Evolutionary conservation across 192 early-diverging fungal genomes (phyloP).

Genomic region (Backusella circina): DNA sequence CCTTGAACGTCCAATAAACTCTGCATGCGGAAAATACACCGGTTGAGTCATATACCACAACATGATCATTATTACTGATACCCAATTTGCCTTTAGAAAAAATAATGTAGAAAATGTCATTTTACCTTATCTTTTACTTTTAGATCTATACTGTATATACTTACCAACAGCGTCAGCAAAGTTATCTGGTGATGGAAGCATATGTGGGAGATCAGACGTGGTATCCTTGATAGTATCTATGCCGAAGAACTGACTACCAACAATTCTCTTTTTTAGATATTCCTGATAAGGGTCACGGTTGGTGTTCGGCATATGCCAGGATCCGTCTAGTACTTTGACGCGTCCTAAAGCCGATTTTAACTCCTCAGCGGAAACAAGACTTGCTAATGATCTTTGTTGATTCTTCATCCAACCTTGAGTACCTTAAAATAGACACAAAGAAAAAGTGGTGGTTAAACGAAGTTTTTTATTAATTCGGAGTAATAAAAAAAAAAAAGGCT

Average conservation of each 20-base stretch:
- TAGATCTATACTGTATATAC: conserved; percentile 10
- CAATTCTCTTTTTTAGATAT: conserved; percentile 56
- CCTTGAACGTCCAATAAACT: conserved; percentile 94
- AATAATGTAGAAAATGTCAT: neutral
- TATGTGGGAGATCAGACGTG: conserved; percentile 75
- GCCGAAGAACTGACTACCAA: conserved; percentile 83
- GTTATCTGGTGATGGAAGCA: conserved; percentile 72
- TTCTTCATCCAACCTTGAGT: neutral
- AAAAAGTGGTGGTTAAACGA: neutral
- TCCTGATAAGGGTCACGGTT: conserved; percentile 68
- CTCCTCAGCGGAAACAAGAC: conserved; percentile 16
- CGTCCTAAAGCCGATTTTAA: conserved; percentile 18
- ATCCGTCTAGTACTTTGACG: conserved; percentile 83
- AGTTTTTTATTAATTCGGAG: neutral
- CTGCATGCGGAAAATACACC: conserved; percentile 82
- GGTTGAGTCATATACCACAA: conserved; percentile 86
- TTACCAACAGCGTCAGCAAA: conserved; percentile 74
- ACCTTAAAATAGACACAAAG: neutral
- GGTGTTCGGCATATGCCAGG: conserved; percentile 85
- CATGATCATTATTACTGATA: conserved; percentile 75
- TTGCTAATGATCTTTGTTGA: conserved; percentile 15
- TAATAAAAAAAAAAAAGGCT: neutral
- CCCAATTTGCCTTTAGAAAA: conserved; percentile 59
- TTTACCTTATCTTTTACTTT: neutral
- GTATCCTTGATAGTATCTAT: conserved; percentile 85